Conservation (phyloP, 768 basidiomycete species). For the Pleurotus eryngii region DNA sequence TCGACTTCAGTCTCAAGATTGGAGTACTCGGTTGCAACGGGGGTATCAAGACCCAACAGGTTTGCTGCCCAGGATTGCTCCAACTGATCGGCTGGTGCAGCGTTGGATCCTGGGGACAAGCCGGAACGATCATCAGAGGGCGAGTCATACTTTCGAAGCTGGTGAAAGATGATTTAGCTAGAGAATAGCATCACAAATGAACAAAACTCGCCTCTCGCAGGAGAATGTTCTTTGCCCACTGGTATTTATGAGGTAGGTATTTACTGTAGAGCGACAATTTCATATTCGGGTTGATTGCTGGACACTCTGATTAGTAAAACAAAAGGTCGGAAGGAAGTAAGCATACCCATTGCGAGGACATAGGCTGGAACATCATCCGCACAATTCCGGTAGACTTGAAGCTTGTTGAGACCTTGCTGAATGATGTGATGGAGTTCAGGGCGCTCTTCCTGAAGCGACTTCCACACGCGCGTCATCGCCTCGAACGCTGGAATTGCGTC, state of each 20-base stretch:
- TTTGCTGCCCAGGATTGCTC: too few relatives aligned
- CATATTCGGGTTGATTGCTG: slow-evolving; percentile 7
- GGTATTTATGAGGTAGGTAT: too few relatives aligned
- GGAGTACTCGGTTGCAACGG: too few relatives aligned
- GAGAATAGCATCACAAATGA: too few relatives aligned
- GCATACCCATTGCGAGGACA: slow-evolving; percentile 20
- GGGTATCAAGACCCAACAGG: too few relatives aligned
- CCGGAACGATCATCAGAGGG: too few relatives aligned
- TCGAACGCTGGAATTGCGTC: slow-evolving; percentile 25
- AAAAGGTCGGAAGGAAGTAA: neutral
- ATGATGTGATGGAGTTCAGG: slow-evolving; percentile 15
- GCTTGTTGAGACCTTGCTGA: slow-evolving; percentile 26
- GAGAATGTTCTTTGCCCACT: too few relatives aligned
- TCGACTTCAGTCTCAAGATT: slow-evolving; percentile 16
- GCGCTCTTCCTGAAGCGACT: slow-evolving; percentile 7
- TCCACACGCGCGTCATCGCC: slow-evolving; percentile 21
- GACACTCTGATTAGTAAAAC: neutral
- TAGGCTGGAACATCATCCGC: slow-evolving; percentile 20
- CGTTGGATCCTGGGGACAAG: too few relatives aligned
- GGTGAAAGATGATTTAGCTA: too few relatives aligned
- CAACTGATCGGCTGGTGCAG: too few relatives aligned
- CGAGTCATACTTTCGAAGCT: too few relatives aligned
- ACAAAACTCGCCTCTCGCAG: too few relatives aligned
- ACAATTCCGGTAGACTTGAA: slow-evolving; percentile 18
- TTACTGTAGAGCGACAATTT: neutral